phyloP scores from a whole-genome alignment of 2,329 filamentous ascomycete species.

The Dactylonectria estremocensis region DNA sequence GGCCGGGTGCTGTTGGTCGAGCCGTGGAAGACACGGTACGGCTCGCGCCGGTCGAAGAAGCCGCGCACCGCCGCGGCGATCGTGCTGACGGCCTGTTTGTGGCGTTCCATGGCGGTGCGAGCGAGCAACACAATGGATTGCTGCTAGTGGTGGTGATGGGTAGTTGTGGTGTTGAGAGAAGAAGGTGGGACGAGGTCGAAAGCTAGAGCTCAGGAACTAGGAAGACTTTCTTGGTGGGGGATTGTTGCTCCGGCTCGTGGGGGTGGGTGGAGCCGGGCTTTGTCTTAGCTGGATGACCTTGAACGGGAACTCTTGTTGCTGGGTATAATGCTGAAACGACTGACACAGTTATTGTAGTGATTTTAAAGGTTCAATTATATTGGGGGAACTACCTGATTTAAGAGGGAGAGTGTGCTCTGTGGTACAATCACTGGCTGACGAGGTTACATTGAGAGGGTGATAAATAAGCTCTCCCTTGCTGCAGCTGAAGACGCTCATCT shows the following conservation, averaged over 20 bases:
- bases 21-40: constrained; percentile 81
- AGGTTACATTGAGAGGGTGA: no score
- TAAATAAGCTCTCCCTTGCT: no score
- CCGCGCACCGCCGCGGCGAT: constrained; percentile 60
- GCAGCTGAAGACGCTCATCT: no score
- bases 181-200: neutral
- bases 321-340: neutral
- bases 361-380: no score
- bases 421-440: no score
- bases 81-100: constrained; percentile 59
- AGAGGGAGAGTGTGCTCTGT: no score
- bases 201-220: neutral
- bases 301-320: neutral
- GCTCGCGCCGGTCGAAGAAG: constrained; percentile 61
- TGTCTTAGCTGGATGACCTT: neutral
- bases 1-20: constrained; percentile 80
- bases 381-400: no score
- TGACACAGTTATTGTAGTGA: neutral
- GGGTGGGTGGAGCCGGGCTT: neutral
- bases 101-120: constrained; percentile 59
- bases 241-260: neutral
- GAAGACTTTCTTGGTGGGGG: neutral
- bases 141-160: no score
- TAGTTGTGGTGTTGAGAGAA: neutral
- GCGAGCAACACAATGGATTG: neutral